A percentile compares a stretch with the other conserved stretches of the same genome.
Evolutionary conservation across 192 early-diverging fungal genomes (phyloP).

Genomic region (Chytriomyces sp.): DNA sequence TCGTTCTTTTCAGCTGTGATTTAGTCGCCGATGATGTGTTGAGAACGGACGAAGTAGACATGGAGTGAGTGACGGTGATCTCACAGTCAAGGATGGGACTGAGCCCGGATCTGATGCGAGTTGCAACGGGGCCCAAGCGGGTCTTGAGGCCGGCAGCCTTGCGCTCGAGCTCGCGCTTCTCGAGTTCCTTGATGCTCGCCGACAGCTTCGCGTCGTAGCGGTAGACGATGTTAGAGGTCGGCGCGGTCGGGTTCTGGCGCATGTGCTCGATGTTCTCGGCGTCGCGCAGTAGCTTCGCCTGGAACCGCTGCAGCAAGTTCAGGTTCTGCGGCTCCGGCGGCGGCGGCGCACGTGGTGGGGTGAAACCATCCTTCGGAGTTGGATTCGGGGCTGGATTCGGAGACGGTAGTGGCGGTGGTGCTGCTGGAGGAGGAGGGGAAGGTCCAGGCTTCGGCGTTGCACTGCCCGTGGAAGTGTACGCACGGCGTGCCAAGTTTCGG

Average conservation of each 20-base stretch:
- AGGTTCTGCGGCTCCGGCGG: constrained; percentile 14
- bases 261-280: constrained; percentile 19
- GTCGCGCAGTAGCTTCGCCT: constrained; percentile 19
- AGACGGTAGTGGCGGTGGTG: too few relatives aligned
- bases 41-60: too few relatives aligned
- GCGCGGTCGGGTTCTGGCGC: not conserved
- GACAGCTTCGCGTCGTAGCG: constrained; percentile 34
- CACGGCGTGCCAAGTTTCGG: too few relatives aligned
- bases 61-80: too few relatives aligned
- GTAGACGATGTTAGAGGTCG: constrained; percentile 30
- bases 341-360: constrained; percentile 1
- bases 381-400: too few relatives aligned
- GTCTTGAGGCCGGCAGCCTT: constrained; percentile 15
- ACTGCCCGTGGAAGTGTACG: too few relatives aligned
- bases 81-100: not conserved
- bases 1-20: constrained; percentile 28
- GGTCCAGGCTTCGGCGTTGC: too few relatives aligned
- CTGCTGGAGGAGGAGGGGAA: too few relatives aligned
- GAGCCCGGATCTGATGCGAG: not conserved
- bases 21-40: too few relatives aligned
- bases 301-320: constrained; percentile 23
- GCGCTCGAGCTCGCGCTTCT: constrained; percentile 29
- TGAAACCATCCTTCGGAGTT: too few relatives aligned
- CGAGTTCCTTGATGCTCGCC: constrained; percentile 35
- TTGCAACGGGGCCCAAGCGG: constrained; percentile 1